Percentiles rank a stretch among this genome's conserved stretches.
These are phyloP conservation scores for Penicillium palitans DNA, from an alignment of 2,329 filamentous ascomycete genomes.

Conservation along the genomic window DNA sequence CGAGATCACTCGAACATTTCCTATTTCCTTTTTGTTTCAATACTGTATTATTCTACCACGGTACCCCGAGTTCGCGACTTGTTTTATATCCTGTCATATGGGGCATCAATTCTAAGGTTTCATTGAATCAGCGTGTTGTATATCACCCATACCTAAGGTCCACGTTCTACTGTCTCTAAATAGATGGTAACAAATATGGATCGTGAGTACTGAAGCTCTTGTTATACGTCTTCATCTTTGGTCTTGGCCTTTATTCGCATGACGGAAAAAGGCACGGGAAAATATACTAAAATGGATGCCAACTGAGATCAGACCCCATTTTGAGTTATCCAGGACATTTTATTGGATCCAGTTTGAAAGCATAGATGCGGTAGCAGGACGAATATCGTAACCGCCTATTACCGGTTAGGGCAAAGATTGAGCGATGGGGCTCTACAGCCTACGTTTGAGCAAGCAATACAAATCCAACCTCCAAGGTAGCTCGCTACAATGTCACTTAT, in stretches of 20 bases:
- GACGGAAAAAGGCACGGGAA: background rate
- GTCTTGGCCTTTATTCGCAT: background rate
- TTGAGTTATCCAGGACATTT: background rate
- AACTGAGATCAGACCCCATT: background rate
- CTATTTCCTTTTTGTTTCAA: slow-evolving; percentile 27
- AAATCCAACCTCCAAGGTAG: background rate
- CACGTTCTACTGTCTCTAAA: background rate
- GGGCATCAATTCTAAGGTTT: slow-evolving; percentile 18
- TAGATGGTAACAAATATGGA: background rate
- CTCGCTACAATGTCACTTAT: background rate
- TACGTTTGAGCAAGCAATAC: background rate
- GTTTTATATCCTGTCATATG: slow-evolving; percentile 34
- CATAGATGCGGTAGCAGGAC: background rate
- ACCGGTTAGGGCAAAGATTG: background rate
- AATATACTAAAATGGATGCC: background rate
- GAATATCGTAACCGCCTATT: background rate
- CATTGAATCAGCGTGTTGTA: background rate
- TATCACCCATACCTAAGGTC: too few species aligned
- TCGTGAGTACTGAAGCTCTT: background rate
- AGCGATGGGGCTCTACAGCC: background rate
- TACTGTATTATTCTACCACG: slow-evolving; percentile 30
- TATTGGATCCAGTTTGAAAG: background rate
- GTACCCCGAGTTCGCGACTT: slow-evolving; percentile 25
- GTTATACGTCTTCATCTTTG: background rate
- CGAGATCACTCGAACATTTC: slow-evolving; percentile 14